Conservation (phyloP, 2,329 filamentous ascomycete genomes). For the Colletotrichum phormii region DNA sequence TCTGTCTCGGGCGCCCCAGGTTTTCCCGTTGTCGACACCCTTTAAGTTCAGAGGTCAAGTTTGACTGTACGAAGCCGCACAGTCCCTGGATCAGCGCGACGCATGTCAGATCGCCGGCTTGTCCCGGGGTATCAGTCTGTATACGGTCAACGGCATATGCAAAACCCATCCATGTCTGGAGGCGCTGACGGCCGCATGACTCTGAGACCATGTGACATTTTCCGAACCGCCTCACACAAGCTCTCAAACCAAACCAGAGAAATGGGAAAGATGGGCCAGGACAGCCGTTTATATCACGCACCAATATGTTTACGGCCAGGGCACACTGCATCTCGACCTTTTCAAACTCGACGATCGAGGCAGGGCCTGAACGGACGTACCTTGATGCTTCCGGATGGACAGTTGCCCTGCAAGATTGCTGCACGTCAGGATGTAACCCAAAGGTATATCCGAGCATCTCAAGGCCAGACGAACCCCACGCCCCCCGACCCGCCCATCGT, state of each 20-base stretch:
- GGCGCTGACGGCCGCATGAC: constrained; percentile 16
- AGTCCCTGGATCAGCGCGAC: background rate
- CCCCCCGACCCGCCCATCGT: constrained; percentile 15
- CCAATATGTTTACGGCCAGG: background rate
- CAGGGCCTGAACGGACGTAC: constrained; percentile 11
- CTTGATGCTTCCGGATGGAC: constrained; percentile 25
- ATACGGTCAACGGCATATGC: constrained; percentile 8
- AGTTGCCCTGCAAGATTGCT: constrained; percentile 17
- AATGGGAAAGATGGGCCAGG: background rate
- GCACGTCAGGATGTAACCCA: constrained; percentile 24
- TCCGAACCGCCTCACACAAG: background rate
- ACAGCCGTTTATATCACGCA: background rate
- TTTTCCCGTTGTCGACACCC: constrained; percentile 1
- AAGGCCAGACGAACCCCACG: constrained; percentile 24
- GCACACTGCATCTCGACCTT: background rate
- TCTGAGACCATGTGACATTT: constrained; percentile 20
- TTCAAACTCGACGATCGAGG: background rate
- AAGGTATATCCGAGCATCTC: background rate
- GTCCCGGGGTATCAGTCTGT: background rate
- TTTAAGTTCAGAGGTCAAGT: background rate
- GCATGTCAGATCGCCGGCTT: background rate
- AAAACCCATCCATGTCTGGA: background rate
- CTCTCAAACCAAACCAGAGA: background rate
- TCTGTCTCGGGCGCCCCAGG: background rate
- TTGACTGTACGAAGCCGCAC: constrained; percentile 1